Evolutionary conservation across 441 rosid genomes (phyloP).

Genomic region (Mallotus repandus): DNA sequence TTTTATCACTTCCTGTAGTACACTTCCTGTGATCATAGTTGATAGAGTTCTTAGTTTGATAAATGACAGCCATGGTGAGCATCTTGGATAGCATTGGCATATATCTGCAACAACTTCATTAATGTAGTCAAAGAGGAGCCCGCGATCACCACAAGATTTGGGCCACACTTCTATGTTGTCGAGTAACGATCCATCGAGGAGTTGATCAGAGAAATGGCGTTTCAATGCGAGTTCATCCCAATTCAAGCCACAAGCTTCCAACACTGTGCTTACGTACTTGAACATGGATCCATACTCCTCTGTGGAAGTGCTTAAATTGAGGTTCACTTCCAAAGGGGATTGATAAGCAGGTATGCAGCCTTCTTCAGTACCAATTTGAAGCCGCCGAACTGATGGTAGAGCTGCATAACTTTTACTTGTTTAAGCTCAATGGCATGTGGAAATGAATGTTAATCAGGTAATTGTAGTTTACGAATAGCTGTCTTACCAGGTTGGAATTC

Average conservation of each 20-base stretch:
- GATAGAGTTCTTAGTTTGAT: constrained; percentile 29
- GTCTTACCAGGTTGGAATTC: constrained; percentile 41
- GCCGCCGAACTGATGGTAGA: constrained; percentile 26
- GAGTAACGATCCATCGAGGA: constrained; percentile 40
- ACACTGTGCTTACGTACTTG: constrained; percentile 39
- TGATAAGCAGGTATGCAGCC: constrained; percentile 12
- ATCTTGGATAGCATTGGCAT: constrained; percentile 33
- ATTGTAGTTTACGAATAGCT: not conserved
- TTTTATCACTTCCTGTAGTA: constrained; percentile 47
- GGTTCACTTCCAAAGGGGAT: not conserved
- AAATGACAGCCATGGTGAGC: constrained; percentile 41
- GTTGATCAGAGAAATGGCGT: constrained; percentile 39
- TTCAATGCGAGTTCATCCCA: constrained; percentile 59
- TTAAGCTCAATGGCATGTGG: constrained; percentile 1
- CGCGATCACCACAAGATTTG: constrained; percentile 21
- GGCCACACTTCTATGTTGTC: constrained; percentile 29
- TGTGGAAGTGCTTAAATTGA: constrained; percentile 11
- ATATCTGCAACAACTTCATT: constrained; percentile 56
- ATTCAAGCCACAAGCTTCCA: constrained; percentile 43
- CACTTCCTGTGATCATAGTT: constrained; percentile 23
- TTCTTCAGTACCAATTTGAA: constrained; percentile 31
- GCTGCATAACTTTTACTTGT: constrained; percentile 32
- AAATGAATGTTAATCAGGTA: not conserved
- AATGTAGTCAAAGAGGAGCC: constrained; percentile 52
- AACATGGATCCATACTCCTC: constrained; percentile 35